phyloP scores from a whole-genome alignment of 2,329 filamentous ascomycete species.

The Calonectria multiphialidica region DNA sequence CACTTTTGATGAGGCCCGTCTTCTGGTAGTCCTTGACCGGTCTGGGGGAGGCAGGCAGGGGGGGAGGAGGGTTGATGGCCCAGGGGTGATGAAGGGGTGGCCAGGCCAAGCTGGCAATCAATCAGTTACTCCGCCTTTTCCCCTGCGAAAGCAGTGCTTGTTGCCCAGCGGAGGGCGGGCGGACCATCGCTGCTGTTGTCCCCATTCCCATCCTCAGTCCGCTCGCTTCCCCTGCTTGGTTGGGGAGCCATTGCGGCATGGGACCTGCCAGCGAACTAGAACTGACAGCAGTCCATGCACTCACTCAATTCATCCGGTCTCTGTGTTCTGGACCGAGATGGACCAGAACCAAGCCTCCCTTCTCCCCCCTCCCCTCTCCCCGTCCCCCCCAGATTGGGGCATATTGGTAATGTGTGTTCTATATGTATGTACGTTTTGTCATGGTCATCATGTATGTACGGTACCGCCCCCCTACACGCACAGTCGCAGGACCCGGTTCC shows the following conservation, averaged over 20 bases:
- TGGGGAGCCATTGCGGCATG: background rate
- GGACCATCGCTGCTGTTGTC: background rate
- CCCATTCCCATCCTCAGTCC: background rate
- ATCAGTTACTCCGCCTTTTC: constrained; percentile 23
- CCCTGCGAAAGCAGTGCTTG: constrained; percentile 7
- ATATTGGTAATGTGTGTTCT: constrained; percentile 1
- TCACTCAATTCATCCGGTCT: constrained; percentile 1
- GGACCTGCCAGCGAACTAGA: background rate
- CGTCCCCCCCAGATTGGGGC: too few species aligned
- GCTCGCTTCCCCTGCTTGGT: background rate
- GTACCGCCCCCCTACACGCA: background rate
- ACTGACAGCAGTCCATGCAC: background rate
- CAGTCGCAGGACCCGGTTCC: constrained; percentile 25
- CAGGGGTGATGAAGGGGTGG: background rate
- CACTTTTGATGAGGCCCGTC: constrained; percentile 18
- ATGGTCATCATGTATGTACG: constrained; percentile 4
- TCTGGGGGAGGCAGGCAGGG: background rate
- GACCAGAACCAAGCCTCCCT: background rate
- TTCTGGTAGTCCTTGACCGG: background rate
- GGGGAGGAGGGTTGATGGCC: background rate
- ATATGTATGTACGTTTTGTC: constrained; percentile 8
- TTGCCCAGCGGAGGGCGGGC: constrained; percentile 16
- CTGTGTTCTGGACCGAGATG: background rate
- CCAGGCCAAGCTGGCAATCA: background rate
- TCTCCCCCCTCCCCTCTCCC: background rate